phyloP scores from a whole-genome alignment of 768 basidiomycete genomes.

The Kwoniella sp. region DNA sequence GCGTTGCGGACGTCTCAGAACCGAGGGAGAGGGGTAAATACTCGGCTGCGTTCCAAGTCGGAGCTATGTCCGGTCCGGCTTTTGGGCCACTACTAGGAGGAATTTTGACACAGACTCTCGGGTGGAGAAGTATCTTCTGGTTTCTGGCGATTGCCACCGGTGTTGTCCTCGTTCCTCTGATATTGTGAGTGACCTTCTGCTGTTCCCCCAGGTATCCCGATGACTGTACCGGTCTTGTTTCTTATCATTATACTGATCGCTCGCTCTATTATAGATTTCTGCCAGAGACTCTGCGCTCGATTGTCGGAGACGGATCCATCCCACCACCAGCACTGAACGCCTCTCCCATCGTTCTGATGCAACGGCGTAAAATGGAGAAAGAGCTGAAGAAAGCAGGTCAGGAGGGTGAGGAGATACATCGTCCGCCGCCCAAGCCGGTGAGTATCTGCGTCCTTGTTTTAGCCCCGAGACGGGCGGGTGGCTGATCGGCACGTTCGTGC shows the following conservation, averaged over 20 bases:
- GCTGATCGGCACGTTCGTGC: too few relatives aligned
- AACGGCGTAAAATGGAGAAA: slow-evolving; percentile 26
- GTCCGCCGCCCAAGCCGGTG: slow-evolving; percentile 45
- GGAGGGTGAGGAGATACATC: slow-evolving; percentile 31
- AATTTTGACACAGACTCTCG: slow-evolving; percentile 61
- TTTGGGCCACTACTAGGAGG: slow-evolving; percentile 25
- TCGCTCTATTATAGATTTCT: slow-evolving; percentile 50
- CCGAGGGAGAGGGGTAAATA: slow-evolving; percentile 74
- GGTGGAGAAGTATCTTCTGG: slow-evolving; percentile 62
- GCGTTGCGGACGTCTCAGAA: slow-evolving; percentile 74
- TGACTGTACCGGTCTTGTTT: too few relatives aligned
- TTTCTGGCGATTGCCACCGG: slow-evolving; percentile 45
- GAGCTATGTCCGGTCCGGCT: slow-evolving; percentile 40
- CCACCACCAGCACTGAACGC: slow-evolving; percentile 47
- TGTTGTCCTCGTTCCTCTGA: slow-evolving; percentile 51
- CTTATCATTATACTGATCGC: not conserved
- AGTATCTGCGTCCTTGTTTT: too few relatives aligned
- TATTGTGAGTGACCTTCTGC: slow-evolving; percentile 51
- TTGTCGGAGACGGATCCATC: slow-evolving; percentile 53
- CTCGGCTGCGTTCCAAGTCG: slow-evolving; percentile 64
- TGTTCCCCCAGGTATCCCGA: too few relatives aligned
- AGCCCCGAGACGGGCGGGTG: too few relatives aligned
- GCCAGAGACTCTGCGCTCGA: slow-evolving; percentile 59
- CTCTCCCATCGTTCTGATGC: slow-evolving; percentile 38
- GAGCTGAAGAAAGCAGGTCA: slow-evolving; percentile 32